phyloP scores from a whole-genome alignment of 148 eudicot genomes.

The Heliosperma pusillum region DNA sequence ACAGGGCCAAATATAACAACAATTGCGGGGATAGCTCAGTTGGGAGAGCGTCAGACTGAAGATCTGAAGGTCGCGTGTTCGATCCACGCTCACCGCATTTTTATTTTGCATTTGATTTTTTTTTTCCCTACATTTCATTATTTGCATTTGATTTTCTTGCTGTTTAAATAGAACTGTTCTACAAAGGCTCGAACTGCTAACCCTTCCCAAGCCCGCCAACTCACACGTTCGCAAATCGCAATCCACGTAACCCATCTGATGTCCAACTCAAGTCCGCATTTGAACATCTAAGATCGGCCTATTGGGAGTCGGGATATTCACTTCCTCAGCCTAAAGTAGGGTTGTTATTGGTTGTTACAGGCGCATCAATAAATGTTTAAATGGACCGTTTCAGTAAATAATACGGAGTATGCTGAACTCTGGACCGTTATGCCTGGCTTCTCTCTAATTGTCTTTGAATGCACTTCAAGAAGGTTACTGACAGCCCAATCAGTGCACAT shows the following conservation, averaged over 20 bases:
- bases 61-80: constrained; percentile 87
- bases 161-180: no score
- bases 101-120: neutral
- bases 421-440: neutral
- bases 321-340: no score
- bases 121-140: no score
- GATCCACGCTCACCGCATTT: constrained; percentile 99
- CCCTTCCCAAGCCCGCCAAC: no score
- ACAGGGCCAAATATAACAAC: no score
- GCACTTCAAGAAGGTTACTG: neutral
- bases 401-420: neutral
- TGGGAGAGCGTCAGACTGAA: constrained; percentile 60
- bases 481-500: neutral
- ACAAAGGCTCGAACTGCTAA: no score
- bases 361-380: neutral
- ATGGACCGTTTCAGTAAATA: neutral
- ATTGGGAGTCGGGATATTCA: no score
- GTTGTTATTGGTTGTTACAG: no score
- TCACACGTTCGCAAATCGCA: no score
- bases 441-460: neutral
- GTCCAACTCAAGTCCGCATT: neutral
- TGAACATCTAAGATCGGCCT: no score
- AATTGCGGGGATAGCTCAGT: constrained; percentile 41
- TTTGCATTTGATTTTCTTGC: neutral
- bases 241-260: neutral